Evolutionary conservation across 2,329 filamentous ascomycete species (phyloP).

Genomic region (Aspergillus sp.): DNA sequence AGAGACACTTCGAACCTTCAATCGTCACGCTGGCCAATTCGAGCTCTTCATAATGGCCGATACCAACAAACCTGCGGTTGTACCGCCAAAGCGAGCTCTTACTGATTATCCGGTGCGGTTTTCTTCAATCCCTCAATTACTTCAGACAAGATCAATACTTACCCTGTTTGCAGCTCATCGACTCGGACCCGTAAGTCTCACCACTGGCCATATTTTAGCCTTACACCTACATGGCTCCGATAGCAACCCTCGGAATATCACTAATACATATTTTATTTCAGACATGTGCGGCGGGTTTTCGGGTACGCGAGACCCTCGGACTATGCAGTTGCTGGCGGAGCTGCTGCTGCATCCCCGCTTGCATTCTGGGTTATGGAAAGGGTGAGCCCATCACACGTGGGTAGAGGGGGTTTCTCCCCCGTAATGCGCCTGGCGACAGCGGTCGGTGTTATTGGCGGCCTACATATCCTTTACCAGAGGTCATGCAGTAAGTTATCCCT

Average conservation of each 20-base stretch:
- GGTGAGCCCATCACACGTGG: slow-evolving; percentile 79
- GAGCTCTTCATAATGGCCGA: slow-evolving; percentile 34
- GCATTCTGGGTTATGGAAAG: slow-evolving; percentile 78
- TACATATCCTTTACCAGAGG: slow-evolving; percentile 81
- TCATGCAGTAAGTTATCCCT: slow-evolving; percentile 70
- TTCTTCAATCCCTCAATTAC: background rate
- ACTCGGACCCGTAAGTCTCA: slow-evolving; percentile 86
- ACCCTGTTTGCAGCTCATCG: slow-evolving; percentile 73
- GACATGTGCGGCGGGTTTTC: slow-evolving; percentile 87
- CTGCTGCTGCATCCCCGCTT: slow-evolving; percentile 70
- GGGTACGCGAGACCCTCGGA: slow-evolving; percentile 83
- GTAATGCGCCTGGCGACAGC: slow-evolving; percentile 76
- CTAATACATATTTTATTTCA: slow-evolving; percentile 43
- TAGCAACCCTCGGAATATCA: slow-evolving; percentile 1
- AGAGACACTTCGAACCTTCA: slow-evolving; percentile 21
- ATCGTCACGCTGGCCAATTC: slow-evolving; percentile 13
- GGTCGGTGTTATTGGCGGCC: slow-evolving; percentile 73
- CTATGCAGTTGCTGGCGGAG: slow-evolving; percentile 68
- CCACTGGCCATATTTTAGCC: slow-evolving; percentile 7
- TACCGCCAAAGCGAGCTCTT: slow-evolving; percentile 75
- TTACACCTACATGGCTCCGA: background rate
- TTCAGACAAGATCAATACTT: slow-evolving; percentile 15
- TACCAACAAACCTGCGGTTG: slow-evolving; percentile 47
- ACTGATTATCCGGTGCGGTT: slow-evolving; percentile 81
- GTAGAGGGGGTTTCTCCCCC: slow-evolving; percentile 76